Conservation (phyloP, 2,329 filamentous ascomycete genomes). For the Fusarium oligoseptatum region DNA sequence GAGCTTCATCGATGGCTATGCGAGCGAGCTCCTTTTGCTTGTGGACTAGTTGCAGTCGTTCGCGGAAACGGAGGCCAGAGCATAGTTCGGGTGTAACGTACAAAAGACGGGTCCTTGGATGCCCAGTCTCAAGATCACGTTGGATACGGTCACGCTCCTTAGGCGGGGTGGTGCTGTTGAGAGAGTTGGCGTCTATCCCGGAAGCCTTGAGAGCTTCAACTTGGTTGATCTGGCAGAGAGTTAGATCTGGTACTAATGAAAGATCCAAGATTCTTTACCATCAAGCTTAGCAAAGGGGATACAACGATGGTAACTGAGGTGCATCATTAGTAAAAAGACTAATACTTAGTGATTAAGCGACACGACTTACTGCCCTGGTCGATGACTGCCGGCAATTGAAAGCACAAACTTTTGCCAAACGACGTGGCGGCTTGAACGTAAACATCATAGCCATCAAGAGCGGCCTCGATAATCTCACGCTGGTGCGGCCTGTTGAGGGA, state of each 20-base stretch:
- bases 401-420: conserved; percentile 95
- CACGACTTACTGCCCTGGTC: conserved; percentile 81
- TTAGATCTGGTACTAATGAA: conserved; percentile 24
- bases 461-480: conserved; percentile 87
- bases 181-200: conserved; percentile 83
- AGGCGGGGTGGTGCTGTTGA: conserved; percentile 84
- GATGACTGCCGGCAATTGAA: conserved; percentile 90
- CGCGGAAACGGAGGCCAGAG: conserved; percentile 80
- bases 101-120: conserved; percentile 84
- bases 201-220: conserved; percentile 82
- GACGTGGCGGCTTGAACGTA: conserved; percentile 92
- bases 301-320: conserved; percentile 85
- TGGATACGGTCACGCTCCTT: conserved; percentile 77
- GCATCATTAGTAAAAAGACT: conserved; percentile 32
- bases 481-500: conserved; percentile 76
- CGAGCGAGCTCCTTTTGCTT: conserved; percentile 87
- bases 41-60: conserved; percentile 79
- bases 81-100: conserved; percentile 96
- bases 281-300: conserved; percentile 88
- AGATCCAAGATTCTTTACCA: conserved; percentile 67
- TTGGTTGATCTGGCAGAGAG: conserved; percentile 80
- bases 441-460: conserved; percentile 87
- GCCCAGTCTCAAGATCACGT: conserved; percentile 86
- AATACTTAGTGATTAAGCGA: background rate
- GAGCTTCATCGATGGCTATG: conserved; percentile 92